Conservation (phyloP, 495 filamentous ascomycete genomes). For the Achaetomiella virescens region DNA sequence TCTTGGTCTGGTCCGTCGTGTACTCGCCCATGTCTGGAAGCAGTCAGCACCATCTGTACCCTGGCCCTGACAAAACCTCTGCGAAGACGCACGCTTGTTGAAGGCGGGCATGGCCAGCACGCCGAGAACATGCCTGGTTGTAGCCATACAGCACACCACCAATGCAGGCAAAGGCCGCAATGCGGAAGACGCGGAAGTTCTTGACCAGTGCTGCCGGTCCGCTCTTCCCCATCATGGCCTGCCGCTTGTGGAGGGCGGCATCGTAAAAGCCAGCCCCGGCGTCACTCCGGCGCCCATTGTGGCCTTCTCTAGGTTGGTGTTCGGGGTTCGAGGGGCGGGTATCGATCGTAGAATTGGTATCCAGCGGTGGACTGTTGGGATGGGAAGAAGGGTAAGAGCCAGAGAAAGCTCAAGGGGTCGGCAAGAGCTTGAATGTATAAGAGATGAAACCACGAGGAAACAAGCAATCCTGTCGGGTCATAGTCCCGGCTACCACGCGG, state of each 20-base stretch:
- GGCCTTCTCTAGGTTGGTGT: not conserved
- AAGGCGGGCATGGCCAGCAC: slow-evolving; percentile 59
- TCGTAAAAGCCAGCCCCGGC: slow-evolving; percentile 44
- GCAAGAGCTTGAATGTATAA: slow-evolving; percentile 4
- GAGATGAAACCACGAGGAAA: not conserved
- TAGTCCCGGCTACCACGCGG: not conserved
- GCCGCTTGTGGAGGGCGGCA: slow-evolving; percentile 58
- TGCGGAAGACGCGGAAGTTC: slow-evolving; percentile 64
- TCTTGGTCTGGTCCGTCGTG: slow-evolving; percentile 52
- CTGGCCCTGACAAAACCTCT: not conserved
- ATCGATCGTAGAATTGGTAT: not conserved
- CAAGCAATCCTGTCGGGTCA: slow-evolving; percentile 1
- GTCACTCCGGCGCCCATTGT: slow-evolving; percentile 34
- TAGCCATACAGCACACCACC: slow-evolving; percentile 64
- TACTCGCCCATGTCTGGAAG: slow-evolving; percentile 57
- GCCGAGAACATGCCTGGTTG: slow-evolving; percentile 74
- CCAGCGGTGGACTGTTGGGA: not conserved
- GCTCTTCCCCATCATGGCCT: slow-evolving; percentile 56
- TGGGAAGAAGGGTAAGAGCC: not conserved
- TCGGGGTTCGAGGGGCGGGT: not conserved
- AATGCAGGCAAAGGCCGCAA: slow-evolving; percentile 71
- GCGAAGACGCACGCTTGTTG: slow-evolving; percentile 34
- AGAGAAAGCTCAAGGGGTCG: not conserved
- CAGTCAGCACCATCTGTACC: not conserved
- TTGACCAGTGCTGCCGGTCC: slow-evolving; percentile 60